Conservation (phyloP, 2,329 filamentous ascomycete genomes). For the Herpotrichia juniperi region DNA sequence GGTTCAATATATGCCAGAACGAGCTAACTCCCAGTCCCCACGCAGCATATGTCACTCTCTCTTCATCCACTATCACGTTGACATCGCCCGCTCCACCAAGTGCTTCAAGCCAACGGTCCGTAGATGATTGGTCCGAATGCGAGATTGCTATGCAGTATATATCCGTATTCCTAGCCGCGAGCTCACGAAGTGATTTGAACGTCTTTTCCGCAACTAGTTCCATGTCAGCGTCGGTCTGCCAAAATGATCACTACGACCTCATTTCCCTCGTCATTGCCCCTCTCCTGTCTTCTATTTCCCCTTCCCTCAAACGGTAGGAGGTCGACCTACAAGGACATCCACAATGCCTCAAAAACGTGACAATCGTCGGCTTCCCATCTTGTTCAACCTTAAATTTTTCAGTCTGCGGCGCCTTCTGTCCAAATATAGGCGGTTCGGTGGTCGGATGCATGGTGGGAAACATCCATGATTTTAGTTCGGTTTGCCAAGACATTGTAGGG, state of each 20-base stretch:
- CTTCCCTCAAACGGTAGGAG: not conserved
- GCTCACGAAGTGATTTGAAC: constrained; percentile 46
- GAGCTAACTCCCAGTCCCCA: constrained; percentile 70
- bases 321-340: constrained; percentile 70
- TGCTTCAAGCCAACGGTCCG: constrained; percentile 39
- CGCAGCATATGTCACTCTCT: constrained; percentile 64
- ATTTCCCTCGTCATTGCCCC: no score
- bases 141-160: constrained; percentile 43
- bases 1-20: constrained; percentile 68
- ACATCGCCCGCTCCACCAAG: constrained; percentile 62
- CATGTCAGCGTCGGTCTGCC: no score
- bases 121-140: constrained; percentile 39
- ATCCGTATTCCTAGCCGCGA: constrained; percentile 30
- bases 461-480: constrained; percentile 52
- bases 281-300: no score
- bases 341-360: constrained; percentile 75
- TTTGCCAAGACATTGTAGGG: constrained; percentile 43
- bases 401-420: constrained; percentile 62
- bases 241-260: no score
- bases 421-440: constrained; percentile 58
- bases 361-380: constrained; percentile 61
- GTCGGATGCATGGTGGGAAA: constrained; percentile 34
- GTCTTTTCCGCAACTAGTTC: constrained; percentile 71
- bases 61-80: constrained; percentile 65
- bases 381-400: constrained; percentile 59